Evolutionary conservation across 257 asterid species (phyloP).

Genomic region (Ligustrum vulgare): DNA sequence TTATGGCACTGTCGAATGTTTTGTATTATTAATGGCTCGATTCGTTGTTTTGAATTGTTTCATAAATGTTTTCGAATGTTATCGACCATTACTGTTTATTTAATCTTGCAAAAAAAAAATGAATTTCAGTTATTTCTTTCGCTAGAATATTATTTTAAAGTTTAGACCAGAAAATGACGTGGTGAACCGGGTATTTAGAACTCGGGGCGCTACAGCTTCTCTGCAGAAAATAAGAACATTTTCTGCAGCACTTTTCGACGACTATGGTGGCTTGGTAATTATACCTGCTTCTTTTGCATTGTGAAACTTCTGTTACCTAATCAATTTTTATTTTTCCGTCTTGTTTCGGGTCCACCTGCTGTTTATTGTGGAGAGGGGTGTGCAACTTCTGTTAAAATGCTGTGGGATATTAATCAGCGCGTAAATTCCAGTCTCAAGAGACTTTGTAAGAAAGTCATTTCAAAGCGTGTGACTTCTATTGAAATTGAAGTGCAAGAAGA

Average conservation of each 20-base stretch:
- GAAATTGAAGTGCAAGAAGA: not conserved
- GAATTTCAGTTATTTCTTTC: too few species aligned
- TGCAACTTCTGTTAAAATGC: not conserved
- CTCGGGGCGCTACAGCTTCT: too few species aligned
- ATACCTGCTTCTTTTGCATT: not conserved
- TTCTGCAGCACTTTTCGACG: slow-evolving; percentile 95
- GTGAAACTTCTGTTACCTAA: slow-evolving; percentile 2
- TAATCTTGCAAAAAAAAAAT: too few species aligned
- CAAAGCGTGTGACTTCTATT: not conserved
- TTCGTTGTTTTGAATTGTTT: too few species aligned
- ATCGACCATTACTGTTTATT: too few species aligned
- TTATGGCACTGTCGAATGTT: too few species aligned
- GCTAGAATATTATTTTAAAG: too few species aligned
- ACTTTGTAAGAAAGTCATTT: not conserved
- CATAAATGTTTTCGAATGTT: too few species aligned
- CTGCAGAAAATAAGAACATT: slow-evolving; percentile 83
- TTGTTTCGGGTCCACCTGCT: not conserved
- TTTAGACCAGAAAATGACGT: too few species aligned
- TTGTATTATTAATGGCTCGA: too few species aligned
- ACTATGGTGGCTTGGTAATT: slow-evolving; percentile 89
- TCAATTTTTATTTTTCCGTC: not conserved
- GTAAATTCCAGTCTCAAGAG: slow-evolving; percentile 9
- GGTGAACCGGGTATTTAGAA: too few species aligned
- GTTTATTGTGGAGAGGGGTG: slow-evolving; percentile 10
- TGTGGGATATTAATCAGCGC: not conserved